Evolutionary conservation across 2,329 filamentous ascomycete genomes (phyloP), one percentile per base, ranked within the genome.

Genomic region (Geosmithia putterillii): DNA sequence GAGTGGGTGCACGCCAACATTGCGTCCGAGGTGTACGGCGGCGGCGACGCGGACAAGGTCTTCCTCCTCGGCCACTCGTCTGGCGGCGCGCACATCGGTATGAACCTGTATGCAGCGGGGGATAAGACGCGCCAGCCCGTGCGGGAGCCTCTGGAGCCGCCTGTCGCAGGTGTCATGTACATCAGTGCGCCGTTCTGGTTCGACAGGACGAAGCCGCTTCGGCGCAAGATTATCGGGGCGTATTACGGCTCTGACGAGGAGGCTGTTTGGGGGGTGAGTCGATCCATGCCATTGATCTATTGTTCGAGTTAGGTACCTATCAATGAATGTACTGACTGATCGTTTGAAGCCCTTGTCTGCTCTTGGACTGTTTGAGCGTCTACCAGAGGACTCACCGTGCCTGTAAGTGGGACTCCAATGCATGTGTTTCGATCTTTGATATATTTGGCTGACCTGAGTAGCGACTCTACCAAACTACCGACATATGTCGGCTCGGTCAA

Each of bases 41-140:
- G 35, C 9, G 48, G 46, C 14, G 47, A 38, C 5, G 10, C 23
- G 3, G 21, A 45, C 14, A 48, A 47, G 18, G 48, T 50, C 4
- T 37, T 48, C 19, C 36, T 50, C 17, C 41, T 48, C 19, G 48
- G 48, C 14, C 48, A 50, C 34, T 50, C 48, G 2, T 50, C 48
- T 4, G 48, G 48, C 15, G 48, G 45, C 18, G 46, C 46, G 2
- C 48, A 50, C 23, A 46, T 48, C 19, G 38, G 40, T 7, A 43
- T 40, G 38, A 48, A 50, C 28, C 38, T 50, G n/a, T 50, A 42
- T 20, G 48, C 46, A 15, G 42, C 45, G n/a, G 47, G 47, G 44
- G 20, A 22, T 44, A 41, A 20, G 7, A 18, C 38, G 38, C 15
- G 22, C 12, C 36, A 18, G 19, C 38, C 18, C 14, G 20, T 8